Evolutionary conservation across 2,329 filamentous ascomycete species (phyloP).

Genomic region (Falciphora oryzae): DNA sequence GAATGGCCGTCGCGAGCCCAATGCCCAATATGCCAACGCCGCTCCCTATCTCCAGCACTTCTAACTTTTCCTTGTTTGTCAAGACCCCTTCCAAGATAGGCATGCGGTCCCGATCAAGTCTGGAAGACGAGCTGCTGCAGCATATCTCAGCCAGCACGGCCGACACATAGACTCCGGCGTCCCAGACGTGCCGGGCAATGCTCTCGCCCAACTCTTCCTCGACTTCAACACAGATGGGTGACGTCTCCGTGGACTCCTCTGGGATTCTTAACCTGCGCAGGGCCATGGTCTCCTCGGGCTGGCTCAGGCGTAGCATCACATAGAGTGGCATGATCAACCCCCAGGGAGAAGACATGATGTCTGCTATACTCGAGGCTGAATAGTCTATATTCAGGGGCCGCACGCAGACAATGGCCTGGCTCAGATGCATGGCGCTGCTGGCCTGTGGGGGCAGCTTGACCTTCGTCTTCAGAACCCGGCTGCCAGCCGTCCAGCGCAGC

Average conservation of each 20-base stretch:
- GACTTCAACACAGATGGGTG: conserved; percentile 31
- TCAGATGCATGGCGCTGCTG: neutral
- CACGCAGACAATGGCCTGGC: conserved; percentile 21
- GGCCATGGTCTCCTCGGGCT: conserved; percentile 18
- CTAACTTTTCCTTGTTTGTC: conserved; percentile 22
- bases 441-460: conserved; percentile 19
- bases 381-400: conserved; percentile 16
- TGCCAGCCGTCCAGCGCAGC: conserved; percentile 25
- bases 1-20: conserved; percentile 32
- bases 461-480: conserved; percentile 31
- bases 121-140: conserved; percentile 10
- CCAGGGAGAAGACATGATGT: conserved; percentile 18
- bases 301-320: conserved; percentile 24
- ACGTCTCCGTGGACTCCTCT: neutral
- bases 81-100: conserved; percentile 26
- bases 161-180: conserved; percentile 45
- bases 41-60: conserved; percentile 49
- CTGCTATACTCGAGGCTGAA: conserved; percentile 17
- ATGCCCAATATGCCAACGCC: conserved; percentile 52
- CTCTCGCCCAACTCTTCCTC: conserved; percentile 55
- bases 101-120: conserved; percentile 16
- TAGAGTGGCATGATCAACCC: conserved; percentile 41
- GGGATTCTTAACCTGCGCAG: conserved; percentile 26
- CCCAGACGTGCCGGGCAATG: conserved; percentile 55
- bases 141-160: conserved; percentile 28